Percentiles rank a stretch among this genome's conserved stretches.
Conservation (phyloP, 163 green algal species). For the Smithsoniella earleae region DNA sequence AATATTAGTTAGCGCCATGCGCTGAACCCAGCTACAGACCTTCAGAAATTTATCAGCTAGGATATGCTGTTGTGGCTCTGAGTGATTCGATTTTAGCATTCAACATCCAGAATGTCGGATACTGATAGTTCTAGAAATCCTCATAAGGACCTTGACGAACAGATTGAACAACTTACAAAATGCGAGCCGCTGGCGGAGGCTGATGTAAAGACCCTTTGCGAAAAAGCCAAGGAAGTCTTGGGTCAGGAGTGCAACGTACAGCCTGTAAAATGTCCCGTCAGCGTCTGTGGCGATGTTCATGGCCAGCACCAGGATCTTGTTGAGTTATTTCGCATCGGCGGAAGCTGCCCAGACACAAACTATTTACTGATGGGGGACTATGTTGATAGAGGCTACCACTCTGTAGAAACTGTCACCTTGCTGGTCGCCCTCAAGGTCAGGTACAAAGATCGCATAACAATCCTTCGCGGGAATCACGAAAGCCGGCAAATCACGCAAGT, state of each 20-base stretch:
- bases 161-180: slow-evolving; percentile 86
- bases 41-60: too few species aligned
- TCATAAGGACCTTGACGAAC: slow-evolving; percentile 62
- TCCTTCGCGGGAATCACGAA: slow-evolving; percentile 98
- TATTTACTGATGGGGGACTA: slow-evolving; percentile 99
- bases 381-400: slow-evolving; percentile 92
- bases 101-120: background rate
- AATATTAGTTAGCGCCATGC: too few species aligned
- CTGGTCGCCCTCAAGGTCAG: slow-evolving; percentile 94
- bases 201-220: slow-evolving; percentile 83
- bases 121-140: slow-evolving; percentile 3
- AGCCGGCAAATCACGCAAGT: slow-evolving; percentile 97
- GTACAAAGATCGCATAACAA: slow-evolving; percentile 93
- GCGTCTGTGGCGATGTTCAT: slow-evolving; percentile 96
- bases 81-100: background rate
- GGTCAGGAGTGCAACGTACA: slow-evolving; percentile 99
- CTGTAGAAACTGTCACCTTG: slow-evolving; percentile 93
- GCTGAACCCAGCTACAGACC: too few species aligned
- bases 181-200: slow-evolving; percentile 85
- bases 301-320: slow-evolving; percentile 97
- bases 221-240: slow-evolving; percentile 91
- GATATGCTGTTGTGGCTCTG: background rate
- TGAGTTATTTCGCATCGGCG: slow-evolving; percentile 95
- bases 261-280: slow-evolving; percentile 88
- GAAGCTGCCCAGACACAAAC: slow-evolving; percentile 93